Conservation (phyloP, 257 asterid genomes). For the Fraxinus excelsior region DNA sequence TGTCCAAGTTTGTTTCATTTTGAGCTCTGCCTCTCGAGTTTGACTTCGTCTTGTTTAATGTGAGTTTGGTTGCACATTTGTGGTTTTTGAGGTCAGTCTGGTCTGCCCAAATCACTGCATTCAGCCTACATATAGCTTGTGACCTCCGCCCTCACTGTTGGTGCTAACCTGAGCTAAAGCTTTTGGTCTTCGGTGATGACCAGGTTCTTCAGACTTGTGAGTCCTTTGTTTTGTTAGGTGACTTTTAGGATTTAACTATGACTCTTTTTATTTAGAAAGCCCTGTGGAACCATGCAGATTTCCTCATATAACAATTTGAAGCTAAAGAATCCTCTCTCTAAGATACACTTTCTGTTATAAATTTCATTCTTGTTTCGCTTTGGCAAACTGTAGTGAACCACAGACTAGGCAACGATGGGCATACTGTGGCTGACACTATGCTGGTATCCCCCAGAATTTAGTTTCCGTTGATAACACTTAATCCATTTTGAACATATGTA, state of each 20-base stretch:
- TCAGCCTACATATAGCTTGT: not conserved
- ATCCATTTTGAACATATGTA: not conserved
- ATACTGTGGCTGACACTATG: not conserved
- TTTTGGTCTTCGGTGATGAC: not conserved
- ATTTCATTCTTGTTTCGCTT: not conserved
- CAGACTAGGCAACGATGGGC: not conserved
- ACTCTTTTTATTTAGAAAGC: not conserved
- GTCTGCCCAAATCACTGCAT: not conserved
- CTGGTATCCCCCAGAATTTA: not conserved
- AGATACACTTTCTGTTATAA: not conserved
- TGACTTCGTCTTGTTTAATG: not conserved
- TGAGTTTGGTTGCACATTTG: not conserved
- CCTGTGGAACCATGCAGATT: not conserved
- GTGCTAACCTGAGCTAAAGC: not conserved
- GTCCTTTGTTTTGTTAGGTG: not conserved
- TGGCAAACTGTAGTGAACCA: not conserved
- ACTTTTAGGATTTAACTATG: not conserved
- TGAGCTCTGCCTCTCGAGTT: not conserved
- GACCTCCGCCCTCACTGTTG: not conserved
- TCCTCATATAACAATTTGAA: not conserved
- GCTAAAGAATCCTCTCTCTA: not conserved
- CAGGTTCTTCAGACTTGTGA: not conserved
- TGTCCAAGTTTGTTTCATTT: not conserved
- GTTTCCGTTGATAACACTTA: not conserved
- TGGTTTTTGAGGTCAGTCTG: not conserved